phyloP scores from a whole-genome alignment of 306 rosid species.

The Casuarina cunninghamiana region DNA sequence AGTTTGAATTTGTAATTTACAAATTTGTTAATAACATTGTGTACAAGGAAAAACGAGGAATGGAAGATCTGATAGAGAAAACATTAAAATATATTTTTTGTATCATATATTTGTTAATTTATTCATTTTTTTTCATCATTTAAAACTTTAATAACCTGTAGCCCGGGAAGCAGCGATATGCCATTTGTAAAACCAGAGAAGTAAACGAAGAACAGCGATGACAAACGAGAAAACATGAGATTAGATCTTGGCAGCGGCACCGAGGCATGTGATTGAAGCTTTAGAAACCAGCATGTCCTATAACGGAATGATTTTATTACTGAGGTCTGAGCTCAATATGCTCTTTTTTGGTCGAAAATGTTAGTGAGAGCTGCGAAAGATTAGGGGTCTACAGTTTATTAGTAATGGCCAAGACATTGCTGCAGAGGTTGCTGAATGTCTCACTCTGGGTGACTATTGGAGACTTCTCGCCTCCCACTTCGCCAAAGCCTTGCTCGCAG shows the following conservation, averaged over 20 bases:
- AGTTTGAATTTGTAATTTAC: too few relatives aligned
- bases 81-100: too few relatives aligned
- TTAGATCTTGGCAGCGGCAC: background rate
- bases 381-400: background rate
- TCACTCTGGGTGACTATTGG: background rate
- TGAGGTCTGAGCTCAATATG: background rate
- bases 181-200: too few relatives aligned
- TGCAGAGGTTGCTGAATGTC: conserved; percentile 1
- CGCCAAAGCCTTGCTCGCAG: conserved; percentile 16
- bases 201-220: too few relatives aligned
- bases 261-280: background rate
- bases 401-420: conserved; percentile 20
- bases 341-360: background rate
- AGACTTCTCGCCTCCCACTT: background rate
- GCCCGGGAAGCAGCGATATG: too few relatives aligned
- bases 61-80: too few relatives aligned
- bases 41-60: too few relatives aligned
- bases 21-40: too few relatives aligned
- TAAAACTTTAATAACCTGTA: too few relatives aligned
- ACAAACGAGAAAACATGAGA: background rate
- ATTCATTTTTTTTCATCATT: too few relatives aligned
- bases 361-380: background rate
- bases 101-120: too few relatives aligned
- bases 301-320: background rate
- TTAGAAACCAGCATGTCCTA: background rate